phyloP scores from a whole-genome alignment of 2,329 filamentous ascomycete species.

The Colletotrichum filicis region DNA sequence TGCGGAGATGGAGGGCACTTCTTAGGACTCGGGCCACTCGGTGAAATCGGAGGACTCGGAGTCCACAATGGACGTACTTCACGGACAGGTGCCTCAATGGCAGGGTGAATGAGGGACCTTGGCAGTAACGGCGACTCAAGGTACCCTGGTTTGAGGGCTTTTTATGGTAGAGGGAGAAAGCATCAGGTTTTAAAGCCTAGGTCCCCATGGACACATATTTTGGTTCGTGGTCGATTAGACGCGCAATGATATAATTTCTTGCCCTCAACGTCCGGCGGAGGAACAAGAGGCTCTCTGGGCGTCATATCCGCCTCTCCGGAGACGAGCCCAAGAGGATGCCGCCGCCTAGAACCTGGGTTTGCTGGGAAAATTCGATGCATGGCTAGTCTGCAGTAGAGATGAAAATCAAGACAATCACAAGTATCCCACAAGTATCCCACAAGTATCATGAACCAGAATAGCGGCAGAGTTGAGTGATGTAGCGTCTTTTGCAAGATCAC shows the following conservation, averaged over 20 bases:
- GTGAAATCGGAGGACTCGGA: background rate
- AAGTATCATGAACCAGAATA: too few species aligned
- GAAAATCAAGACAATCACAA: background rate
- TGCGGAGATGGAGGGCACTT: conserved; percentile 52
- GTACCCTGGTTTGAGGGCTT: background rate
- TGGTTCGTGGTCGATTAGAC: background rate
- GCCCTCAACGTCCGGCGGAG: background rate
- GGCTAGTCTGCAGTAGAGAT: background rate
- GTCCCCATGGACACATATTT: too few species aligned
- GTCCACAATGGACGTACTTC: background rate
- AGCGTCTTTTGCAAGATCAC: background rate
- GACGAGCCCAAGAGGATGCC: background rate
- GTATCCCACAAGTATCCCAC: background rate
- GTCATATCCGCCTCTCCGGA: background rate
- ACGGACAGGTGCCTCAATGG: background rate
- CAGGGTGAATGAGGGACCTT: background rate
- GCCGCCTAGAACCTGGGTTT: background rate
- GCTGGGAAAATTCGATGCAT: background rate
- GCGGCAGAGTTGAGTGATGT: background rate
- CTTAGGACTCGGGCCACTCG: conserved; percentile 7
- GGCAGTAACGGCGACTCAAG: background rate
- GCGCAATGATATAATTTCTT: background rate
- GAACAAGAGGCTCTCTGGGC: background rate
- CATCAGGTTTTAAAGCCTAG: background rate
- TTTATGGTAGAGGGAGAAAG: background rate